Percentiles rank a stretch among this genome's conserved stretches.
Conservation (phyloP, 139 green algal genomes). For the Micromonas pusilla region DNA sequence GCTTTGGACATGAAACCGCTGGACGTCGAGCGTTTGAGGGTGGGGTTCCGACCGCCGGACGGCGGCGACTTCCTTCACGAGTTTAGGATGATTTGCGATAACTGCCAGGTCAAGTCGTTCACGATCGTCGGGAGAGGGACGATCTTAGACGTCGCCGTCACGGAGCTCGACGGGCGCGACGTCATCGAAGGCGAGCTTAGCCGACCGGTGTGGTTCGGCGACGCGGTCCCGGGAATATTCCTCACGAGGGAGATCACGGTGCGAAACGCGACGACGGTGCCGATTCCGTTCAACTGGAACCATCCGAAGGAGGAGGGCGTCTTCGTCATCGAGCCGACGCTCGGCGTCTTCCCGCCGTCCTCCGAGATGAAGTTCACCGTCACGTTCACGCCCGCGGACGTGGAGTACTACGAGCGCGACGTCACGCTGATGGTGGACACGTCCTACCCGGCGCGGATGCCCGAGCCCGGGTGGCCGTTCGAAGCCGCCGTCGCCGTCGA, state of each 20-base stretch:
- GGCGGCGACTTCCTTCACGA: neutral
- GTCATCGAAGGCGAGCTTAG: neutral
- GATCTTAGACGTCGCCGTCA: neutral
- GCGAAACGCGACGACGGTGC: neutral
- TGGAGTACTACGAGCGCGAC: neutral
- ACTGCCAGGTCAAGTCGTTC: conserved; percentile 33
- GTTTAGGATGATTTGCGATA: conserved; percentile 35
- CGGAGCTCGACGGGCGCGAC: neutral
- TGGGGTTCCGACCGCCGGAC: neutral
- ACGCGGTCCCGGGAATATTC: neutral
- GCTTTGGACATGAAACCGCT: conserved; percentile 10
- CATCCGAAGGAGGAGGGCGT: neutral
- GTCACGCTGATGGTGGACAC: neutral
- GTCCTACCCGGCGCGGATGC: neutral
- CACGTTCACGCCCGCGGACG: neutral
- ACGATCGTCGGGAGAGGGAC: conserved; percentile 16
- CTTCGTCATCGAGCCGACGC: neutral
- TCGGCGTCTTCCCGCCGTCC: neutral
- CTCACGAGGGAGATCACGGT: neutral
- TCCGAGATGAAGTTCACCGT: neutral
- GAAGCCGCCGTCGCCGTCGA: neutral
- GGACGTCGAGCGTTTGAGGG: neutral
- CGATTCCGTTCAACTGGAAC: neutral
- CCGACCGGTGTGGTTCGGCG: neutral
- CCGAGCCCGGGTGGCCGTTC: neutral